Base-by-base conservation (phyloP, 306 rosid genomes). In the Vachellia collinsii region DNA sequence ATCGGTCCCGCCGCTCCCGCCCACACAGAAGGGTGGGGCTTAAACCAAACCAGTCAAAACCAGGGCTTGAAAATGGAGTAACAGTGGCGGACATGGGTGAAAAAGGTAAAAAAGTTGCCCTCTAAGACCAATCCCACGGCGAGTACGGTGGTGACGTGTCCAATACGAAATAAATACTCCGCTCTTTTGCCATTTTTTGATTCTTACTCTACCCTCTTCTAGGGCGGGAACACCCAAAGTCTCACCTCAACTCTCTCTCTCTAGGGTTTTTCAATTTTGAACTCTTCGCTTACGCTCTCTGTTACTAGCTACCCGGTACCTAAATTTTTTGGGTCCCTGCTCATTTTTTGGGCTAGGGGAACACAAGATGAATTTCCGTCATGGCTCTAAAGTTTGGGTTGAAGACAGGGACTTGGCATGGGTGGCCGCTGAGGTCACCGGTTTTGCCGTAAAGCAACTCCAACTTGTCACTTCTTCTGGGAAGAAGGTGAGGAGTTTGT, bases 371-470 rank as follows among this genome's bases (percentile, higher is more conserved):
- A 88, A 74, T 63, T 77, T 86, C 17, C 97, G 91, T 51, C 86
- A 76, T 77, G 99, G 98, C 88, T 84, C 97, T 77, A 95, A 89
- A 84, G 99, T 95, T 48, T 95, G 99, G 99, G 85, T 88, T 68
- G 91, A 88, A 14, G 97, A 93, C 86, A 77, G 86, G 61, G 87
- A 82, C 79, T 79, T 73, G 37, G 94, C 98, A 7, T 95, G 99
- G 99, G 77, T 86, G 0, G 78, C 93, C 0, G 99, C 93, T 38
- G 98, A 95, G 72, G 97, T 89, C 2, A 36, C 89, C 34, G 93
- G 82, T 74, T 89, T 61, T 44, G 78, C 47, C 19, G 91, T 85
- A 34, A 89, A 83, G 22, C 90, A 81, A 37, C 34, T 87, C n/a
- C 88, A 75, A 56, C 85, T 92, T 72, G 42, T 81, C 16, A 86